Evolutionary conservation across 352 stramenopile species (phyloP).

Genomic region (Thraustochytrium striatum): DNA sequence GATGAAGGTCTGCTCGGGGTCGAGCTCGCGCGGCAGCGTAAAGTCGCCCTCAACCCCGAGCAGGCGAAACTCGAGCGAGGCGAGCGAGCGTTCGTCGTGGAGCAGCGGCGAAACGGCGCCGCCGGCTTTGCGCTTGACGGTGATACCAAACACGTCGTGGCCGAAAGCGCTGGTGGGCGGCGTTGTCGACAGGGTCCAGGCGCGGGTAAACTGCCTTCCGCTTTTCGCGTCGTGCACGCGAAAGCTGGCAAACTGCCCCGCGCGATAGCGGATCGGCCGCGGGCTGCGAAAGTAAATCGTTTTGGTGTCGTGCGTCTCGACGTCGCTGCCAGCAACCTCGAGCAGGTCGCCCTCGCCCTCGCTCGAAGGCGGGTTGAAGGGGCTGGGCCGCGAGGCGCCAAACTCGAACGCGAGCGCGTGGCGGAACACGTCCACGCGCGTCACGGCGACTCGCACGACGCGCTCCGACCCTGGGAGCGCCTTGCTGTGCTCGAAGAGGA

Average conservation of each 20-base stretch:
- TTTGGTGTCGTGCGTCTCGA: neutral
- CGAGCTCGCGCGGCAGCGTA: neutral
- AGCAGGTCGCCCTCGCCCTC: neutral
- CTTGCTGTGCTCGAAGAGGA: neutral
- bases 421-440: too few relatives aligned
- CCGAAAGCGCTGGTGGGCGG: neutral
- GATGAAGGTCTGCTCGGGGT: neutral
- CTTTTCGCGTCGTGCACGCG: too few relatives aligned
- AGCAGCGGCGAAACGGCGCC: neutral
- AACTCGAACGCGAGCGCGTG: neutral
- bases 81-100: neutral
- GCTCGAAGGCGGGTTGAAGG: neutral
- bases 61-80: neutral
- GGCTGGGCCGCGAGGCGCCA: neutral
- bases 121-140: constrained; percentile 2
- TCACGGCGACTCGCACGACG: too few relatives aligned
- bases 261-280: neutral
- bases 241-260: constrained; percentile 15
- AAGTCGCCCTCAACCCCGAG: neutral
- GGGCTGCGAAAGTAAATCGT: neutral
- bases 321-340: neutral
- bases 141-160: neutral
- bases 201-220: too few relatives aligned
- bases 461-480: neutral
- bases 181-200: constrained; percentile 16